Evolutionary conservation across 495 filamentous ascomycete genomes (phyloP), one percentile per base, ranked within the genome.

Genomic region (Oidiodendron maius): DNA sequence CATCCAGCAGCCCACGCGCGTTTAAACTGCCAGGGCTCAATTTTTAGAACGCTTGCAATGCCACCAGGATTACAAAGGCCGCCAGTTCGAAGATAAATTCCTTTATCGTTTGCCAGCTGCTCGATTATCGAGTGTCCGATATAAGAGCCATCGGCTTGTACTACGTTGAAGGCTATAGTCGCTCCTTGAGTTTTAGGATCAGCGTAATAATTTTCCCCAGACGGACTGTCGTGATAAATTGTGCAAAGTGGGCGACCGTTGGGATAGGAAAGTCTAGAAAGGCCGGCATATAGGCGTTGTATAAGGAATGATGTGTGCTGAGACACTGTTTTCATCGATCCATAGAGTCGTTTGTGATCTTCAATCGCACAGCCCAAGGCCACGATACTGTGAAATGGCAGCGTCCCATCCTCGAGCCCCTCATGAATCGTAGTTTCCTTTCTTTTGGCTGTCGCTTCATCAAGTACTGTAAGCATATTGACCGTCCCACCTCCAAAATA

Each of bases 401-500:
- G 65, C 0, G 91, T 95, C 2, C 91, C 91, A 64, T 96, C 89
- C 59, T 96, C 91, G 4, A 96, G 70, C 18, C 73, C 72, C 34
- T 87, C 85, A 57, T 95, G 88, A 0, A 91, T 71, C 10, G 72
- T 75, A 3, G 77, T 71, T 56, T 90, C 89, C 45, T 76, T 74
- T 2, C 80, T 82, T 68, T 89, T 82, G 80, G 82, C 91, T 46
- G 73, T 70, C 52, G 78, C 78, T 18, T 74, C 68, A 51, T 68
- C 76, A 15, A 71, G 57, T 34, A 67, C 79, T n/a, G 71, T 63
- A 15, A 80, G 69, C 76, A 90, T 86, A 48, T 93, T 87, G 0
- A 95, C 90, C 0, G 91, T 96, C 4, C 91, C 91, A 12, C 91
- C 91, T 1, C 91, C 91, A 60, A 96, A 96, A 56, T 90, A 96